Evolutionary conservation across 2,329 filamentous ascomycete species (phyloP).

Genomic region (Ophiocordyceps robertsii): DNA sequence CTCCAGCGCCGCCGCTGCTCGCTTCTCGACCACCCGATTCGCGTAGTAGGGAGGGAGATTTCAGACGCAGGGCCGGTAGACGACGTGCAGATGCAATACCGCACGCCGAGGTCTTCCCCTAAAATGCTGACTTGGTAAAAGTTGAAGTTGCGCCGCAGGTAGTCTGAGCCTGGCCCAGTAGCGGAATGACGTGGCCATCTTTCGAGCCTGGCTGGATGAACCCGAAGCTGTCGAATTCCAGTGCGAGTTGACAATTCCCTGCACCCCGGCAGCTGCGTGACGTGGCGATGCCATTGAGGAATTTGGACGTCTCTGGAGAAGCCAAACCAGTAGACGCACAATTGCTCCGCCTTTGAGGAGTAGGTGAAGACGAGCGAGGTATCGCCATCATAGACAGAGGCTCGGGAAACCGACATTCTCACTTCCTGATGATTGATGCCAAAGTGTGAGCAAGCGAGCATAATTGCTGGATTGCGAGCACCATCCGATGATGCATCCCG

Average conservation of each 20-base stretch:
- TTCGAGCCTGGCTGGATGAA: constrained; percentile 14
- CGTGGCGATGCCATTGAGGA: constrained; percentile 24
- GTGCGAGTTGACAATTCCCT: constrained; percentile 1
- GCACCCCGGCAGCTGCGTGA: constrained; percentile 12
- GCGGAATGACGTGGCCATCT: constrained; percentile 1
- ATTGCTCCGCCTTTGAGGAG: constrained; percentile 15
- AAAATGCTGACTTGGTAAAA: constrained; percentile 35
- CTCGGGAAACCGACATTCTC: constrained; percentile 15
- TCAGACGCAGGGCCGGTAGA: constrained; percentile 10
- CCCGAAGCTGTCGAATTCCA: constrained; percentile 12
- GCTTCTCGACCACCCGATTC: constrained; percentile 11
- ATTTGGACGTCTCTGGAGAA: constrained; percentile 9
- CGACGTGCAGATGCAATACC: constrained; percentile 22
- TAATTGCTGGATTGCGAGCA: constrained; percentile 8
- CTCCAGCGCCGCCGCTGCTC: constrained; percentile 13
- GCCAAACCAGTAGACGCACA: constrained; percentile 23
- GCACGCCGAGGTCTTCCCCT: constrained; percentile 26
- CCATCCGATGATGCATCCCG: constrained; percentile 3
- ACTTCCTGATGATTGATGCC: constrained; percentile 10
- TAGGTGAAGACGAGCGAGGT: constrained; percentile 19
- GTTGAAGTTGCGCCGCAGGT: constrained; percentile 18
- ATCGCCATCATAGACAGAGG: constrained; percentile 8
- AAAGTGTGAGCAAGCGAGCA: constrained; percentile 16
- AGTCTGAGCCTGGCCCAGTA: constrained; percentile 13
- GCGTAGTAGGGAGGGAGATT: constrained; percentile 14